Conservation (phyloP, 2,329 filamentous ascomycete genomes). For the Diplodia intermedia region DNA sequence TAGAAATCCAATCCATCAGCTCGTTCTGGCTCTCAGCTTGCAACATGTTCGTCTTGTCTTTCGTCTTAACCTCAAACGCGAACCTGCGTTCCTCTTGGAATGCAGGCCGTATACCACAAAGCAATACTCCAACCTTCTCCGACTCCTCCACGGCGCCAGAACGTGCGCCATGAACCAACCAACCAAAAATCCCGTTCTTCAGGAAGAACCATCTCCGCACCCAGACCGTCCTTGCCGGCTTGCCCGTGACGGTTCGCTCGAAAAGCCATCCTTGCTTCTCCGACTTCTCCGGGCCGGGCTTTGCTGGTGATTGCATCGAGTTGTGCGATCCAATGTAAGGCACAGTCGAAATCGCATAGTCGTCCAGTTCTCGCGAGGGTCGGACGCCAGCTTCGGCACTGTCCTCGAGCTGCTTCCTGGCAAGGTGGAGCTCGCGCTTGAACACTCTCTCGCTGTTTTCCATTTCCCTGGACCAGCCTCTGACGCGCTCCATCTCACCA, state of each 20-base stretch:
- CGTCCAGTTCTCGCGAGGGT: slow-evolving; percentile 90
- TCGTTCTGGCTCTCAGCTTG: slow-evolving; percentile 93
- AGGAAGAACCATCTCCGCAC: slow-evolving; percentile 94
- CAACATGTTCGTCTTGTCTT: slow-evolving; percentile 85
- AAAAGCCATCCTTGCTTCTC: slow-evolving; percentile 98
- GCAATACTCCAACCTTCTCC: slow-evolving; percentile 91
- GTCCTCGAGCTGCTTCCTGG: slow-evolving; percentile 83
- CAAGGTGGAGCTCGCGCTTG: slow-evolving; percentile 77
- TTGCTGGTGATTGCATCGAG: slow-evolving; percentile 57
- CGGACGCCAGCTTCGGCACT: slow-evolving; percentile 72
- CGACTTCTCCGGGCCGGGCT: slow-evolving; percentile 56
- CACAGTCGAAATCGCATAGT: slow-evolving; percentile 89
- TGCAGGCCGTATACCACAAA: slow-evolving; percentile 91
- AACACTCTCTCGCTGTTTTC: slow-evolving; percentile 86
- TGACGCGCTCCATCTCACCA: slow-evolving; percentile 86
- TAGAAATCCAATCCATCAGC: slow-evolving; percentile 91
- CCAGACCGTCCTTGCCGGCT: slow-evolving; percentile 90
- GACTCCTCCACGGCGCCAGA: slow-evolving; percentile 89
- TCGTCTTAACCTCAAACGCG: slow-evolving; percentile 98
- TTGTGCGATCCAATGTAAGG: slow-evolving; percentile 77
- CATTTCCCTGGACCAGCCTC: slow-evolving; percentile 94
- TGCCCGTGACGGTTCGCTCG: slow-evolving; percentile 79
- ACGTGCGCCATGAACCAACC: slow-evolving; percentile 81
- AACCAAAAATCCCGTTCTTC: slow-evolving; percentile 94
- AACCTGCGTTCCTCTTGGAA: slow-evolving; percentile 93